Percentiles rank a stretch among this genome's conserved stretches.
Conservation (phyloP, 176 grass and related monocot genomes). For the Lolium multiflorum region DNA sequence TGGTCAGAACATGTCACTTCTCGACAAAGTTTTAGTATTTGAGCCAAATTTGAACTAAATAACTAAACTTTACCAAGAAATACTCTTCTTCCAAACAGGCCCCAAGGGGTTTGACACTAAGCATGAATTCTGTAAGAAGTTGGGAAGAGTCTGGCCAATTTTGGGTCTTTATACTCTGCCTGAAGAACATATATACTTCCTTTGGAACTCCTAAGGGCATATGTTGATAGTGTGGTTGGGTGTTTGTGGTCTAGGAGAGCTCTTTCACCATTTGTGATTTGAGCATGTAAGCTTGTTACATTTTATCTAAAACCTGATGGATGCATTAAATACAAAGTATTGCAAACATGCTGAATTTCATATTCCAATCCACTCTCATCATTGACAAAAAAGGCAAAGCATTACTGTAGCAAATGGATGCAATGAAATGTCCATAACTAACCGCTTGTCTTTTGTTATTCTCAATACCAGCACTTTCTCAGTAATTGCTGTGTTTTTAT, state of each 20-base stretch:
- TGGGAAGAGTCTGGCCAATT: neutral
- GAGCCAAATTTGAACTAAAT: neutral
- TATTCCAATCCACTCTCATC: neutral
- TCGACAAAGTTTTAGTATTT: neutral
- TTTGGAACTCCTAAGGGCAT: neutral
- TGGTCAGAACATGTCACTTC: neutral
- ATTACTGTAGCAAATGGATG: neutral
- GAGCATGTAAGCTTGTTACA: neutral
- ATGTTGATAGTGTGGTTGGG: neutral
- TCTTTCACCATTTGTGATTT: neutral
- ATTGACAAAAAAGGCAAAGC: neutral
- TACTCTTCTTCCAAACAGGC: neutral
- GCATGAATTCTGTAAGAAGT: neutral
- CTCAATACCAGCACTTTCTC: neutral
- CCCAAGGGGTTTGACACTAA: neutral
- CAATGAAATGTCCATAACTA: neutral
- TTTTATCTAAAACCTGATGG: neutral
- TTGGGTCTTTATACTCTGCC: neutral
- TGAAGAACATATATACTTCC: neutral
- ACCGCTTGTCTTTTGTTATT: neutral
- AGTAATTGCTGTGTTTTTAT: neutral
- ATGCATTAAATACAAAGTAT: constrained; percentile 12
- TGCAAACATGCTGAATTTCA: neutral
- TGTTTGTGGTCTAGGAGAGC: neutral
- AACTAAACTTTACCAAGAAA: neutral